phyloP scores from a whole-genome alignment of 768 basidiomycete species.

The Leucosporidium creatinivorum region DNA sequence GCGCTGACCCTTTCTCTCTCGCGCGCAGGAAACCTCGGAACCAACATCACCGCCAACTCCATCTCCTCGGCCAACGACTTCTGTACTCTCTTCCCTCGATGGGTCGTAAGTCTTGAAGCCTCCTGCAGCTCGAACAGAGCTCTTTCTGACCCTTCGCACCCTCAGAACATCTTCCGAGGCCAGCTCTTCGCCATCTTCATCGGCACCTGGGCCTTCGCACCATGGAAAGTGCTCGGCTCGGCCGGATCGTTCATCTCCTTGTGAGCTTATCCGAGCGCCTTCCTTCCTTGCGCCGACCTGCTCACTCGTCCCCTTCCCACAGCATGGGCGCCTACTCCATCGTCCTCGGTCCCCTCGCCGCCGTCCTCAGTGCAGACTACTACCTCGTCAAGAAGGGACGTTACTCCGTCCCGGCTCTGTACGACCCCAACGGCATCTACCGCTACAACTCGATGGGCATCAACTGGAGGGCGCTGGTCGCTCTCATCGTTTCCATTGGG shows the following conservation, averaged over 20 bases:
- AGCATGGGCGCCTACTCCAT: slow-evolving; percentile 45
- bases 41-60: slow-evolving; percentile 32
- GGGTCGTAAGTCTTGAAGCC: slow-evolving; percentile 16
- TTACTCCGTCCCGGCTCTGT: slow-evolving; percentile 30
- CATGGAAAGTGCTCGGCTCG: slow-evolving; percentile 28
- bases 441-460: slow-evolving; percentile 10
- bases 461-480: slow-evolving; percentile 72
- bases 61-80: slow-evolving; percentile 32
- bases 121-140: not conserved
- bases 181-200: slow-evolving; percentile 63
- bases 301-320: slow-evolving; percentile 35
- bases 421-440: slow-evolving; percentile 46
- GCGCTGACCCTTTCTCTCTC: no score
- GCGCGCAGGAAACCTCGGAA: not conserved
- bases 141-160: slow-evolving; percentile 38
- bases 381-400: slow-evolving; percentile 28
- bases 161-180: slow-evolving; percentile 32
- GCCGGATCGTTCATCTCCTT: slow-evolving; percentile 24
- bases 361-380: slow-evolving; percentile 34
- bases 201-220: slow-evolving; percentile 44
- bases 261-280: not conserved
- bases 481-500: slow-evolving; percentile 59
- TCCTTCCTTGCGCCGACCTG: slow-evolving; percentile 64
- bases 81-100: slow-evolving; percentile 34
- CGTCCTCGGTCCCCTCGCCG: slow-evolving; percentile 49